A percentile compares a stretch with the other conserved stretches of the same genome.
phyloP scores from a whole-genome alignment of 2,329 filamentous ascomycete species.

The Rhynchosporium agropyri region DNA sequence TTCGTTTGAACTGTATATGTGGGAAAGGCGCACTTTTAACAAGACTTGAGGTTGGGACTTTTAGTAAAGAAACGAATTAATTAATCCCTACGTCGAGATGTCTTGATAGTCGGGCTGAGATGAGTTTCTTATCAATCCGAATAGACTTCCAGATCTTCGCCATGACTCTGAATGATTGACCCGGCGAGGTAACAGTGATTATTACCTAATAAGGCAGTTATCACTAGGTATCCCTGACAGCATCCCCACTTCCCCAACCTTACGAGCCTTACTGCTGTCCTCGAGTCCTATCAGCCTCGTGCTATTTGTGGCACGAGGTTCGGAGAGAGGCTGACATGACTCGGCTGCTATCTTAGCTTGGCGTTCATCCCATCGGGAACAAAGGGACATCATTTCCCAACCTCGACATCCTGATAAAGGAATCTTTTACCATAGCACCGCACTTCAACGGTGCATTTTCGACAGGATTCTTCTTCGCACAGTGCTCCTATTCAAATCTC shows the following conservation, averaged over 20 bases:
- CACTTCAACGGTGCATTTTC: constrained; percentile 1
- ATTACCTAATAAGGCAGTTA: not conserved
- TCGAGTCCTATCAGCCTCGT: constrained; percentile 1
- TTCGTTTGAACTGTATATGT: constrained; percentile 16
- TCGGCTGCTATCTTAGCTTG: constrained; percentile 2
- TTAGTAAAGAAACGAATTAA: not conserved
- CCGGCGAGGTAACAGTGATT: not conserved
- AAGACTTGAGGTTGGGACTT: not conserved
- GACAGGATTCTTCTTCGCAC: not conserved
- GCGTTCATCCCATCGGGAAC: constrained; percentile 5
- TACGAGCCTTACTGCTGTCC: not conserved
- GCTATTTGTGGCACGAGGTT: constrained; percentile 12
- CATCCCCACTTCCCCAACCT: constrained; percentile 5
- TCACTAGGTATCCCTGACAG: not conserved
- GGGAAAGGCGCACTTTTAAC: constrained; percentile 5
- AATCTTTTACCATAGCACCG: constrained; percentile 9
- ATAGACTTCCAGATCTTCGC: not conserved
- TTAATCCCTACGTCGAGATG: not conserved
- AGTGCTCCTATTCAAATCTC: too few relatives aligned
- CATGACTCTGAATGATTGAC: not conserved
- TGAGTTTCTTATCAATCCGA: not conserved
- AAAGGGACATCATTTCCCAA: constrained; percentile 13
- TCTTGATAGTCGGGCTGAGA: not conserved
- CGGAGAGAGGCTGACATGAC: constrained; percentile 13
- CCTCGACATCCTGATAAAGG: constrained; percentile 14